Base-by-base conservation (phyloP, 2,329 filamentous ascomycete genomes). In the Peltaster fructicola region DNA sequence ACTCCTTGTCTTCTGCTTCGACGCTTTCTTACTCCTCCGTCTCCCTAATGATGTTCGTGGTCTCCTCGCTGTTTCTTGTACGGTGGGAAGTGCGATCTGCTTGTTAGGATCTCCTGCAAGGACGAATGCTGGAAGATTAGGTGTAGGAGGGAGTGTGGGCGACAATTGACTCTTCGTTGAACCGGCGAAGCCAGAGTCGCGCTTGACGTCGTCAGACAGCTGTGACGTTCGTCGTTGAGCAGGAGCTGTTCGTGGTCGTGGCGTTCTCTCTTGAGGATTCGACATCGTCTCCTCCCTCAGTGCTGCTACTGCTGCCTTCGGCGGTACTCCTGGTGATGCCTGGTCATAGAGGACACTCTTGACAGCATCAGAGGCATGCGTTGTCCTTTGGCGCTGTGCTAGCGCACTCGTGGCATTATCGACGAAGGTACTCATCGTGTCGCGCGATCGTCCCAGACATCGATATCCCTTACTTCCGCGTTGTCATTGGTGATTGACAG, bases 51-150 rank as follows among this genome's bases (percentile, higher is more conserved):
- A 10, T 14, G 19, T n/a, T 10, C 13, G 15, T 6, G n/a, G 17
- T 26, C 18, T 11, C 15, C 14, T 8, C 21, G 26, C n/a, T 17
- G 15, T 15, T 18, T 27, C n/a, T 15, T 27, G 17, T 20, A 26
- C n/a, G 20, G 28, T 3, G 23, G 21, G 3, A 30, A n/a, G n/a
- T n/a, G n/a, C n/a, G n/a, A n/a, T n/a, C n/a, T n/a, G n/a, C n/a
- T n/a, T n/a, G n/a, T n/a, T n/a, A n/a, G n/a, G n/a, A n/a, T n/a
- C n/a, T n/a, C n/a, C n/a, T n/a, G n/a, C n/a, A n/a, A n/a, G 22
- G 15, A 58, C 40, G 30, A 59, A 57, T 15, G 48, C 49, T 19
- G 57, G 57, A 22, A 58, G 44, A 15, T 22, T 27, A 2, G 26
- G 26, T 2, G 26, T 23, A 7, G 23, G 26, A 21, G 20, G 10